phyloP scores from a whole-genome alignment of 1,284 basidiomycete species.

The Cryptococcus wingfieldii region DNA sequence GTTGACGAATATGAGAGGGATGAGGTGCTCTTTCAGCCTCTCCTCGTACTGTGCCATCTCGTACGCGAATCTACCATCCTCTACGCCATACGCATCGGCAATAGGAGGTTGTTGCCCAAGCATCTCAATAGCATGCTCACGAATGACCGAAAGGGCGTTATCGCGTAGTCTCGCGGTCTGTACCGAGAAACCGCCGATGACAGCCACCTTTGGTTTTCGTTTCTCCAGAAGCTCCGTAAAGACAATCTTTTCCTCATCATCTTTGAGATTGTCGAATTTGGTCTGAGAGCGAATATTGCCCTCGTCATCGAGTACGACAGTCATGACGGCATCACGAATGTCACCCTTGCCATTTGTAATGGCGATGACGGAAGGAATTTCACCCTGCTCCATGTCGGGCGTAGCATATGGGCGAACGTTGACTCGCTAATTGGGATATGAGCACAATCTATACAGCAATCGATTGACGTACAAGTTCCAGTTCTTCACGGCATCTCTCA shows the following conservation, averaged over 20 bases:
- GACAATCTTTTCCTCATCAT: conserved; percentile 57
- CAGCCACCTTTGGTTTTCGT: conserved; percentile 81
- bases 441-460: neutral
- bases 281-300: conserved; percentile 84
- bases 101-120: conserved; percentile 33
- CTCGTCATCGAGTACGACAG: conserved; percentile 80
- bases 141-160: conserved; percentile 56
- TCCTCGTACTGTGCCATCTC: conserved; percentile 32
- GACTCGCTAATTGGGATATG: conserved; percentile 37
- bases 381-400: conserved; percentile 61
- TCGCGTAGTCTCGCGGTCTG: conserved; percentile 57
- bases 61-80: conserved; percentile 32
- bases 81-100: conserved; percentile 28
- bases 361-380: conserved; percentile 79
- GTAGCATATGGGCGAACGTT: conserved; percentile 65
- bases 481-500: conserved; percentile 59
- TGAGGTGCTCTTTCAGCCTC: conserved; percentile 38
- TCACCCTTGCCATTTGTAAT: conserved; percentile 94
- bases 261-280: conserved; percentile 80
- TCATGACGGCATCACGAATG: conserved; percentile 79
- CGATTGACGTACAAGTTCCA: conserved; percentile 60
- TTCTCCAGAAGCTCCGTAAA: conserved; percentile 77
- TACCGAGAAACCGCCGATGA: conserved; percentile 81
- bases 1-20: conserved; percentile 75
- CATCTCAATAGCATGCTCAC: conserved; percentile 35